Evolutionary conservation across 2,329 filamentous ascomycete species (phyloP).

Genomic region (Fusarium siculi): DNA sequence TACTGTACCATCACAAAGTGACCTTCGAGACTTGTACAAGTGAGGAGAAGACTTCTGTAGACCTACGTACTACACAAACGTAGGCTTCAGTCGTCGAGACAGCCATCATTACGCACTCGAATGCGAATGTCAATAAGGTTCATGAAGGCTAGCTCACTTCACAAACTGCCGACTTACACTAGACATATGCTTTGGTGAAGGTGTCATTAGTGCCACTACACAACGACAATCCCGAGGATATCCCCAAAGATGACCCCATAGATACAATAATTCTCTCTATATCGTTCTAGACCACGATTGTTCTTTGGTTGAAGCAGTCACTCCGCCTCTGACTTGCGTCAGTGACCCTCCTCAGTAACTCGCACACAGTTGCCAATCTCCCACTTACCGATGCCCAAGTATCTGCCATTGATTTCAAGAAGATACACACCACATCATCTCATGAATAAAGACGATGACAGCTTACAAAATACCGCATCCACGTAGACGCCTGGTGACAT

Average conservation of each 20-base stretch:
- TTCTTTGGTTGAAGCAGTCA: background rate
- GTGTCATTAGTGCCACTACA: background rate
- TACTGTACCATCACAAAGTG: background rate
- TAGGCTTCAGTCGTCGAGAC: background rate
- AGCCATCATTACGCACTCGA: background rate
- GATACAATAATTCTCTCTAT: fast-evolving
- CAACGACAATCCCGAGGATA: background rate
- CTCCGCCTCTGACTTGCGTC: background rate
- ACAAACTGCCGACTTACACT: background rate
- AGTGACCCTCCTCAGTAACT: background rate
- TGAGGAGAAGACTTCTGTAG: background rate
- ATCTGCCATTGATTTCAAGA: fast-evolving
- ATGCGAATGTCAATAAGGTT: background rate
- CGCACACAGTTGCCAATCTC: background rate
- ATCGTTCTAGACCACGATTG: no score
- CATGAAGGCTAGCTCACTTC: background rate
- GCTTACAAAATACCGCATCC: fast-evolving
- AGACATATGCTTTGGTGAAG: background rate
- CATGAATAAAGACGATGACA: fast-evolving
- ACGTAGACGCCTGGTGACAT: background rate
- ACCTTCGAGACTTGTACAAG: background rate
- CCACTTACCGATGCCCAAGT: background rate
- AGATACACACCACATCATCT: background rate
- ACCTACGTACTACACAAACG: background rate
- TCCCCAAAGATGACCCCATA: background rate